These are phyloP conservation scores for Leccinum solheimii DNA, from an alignment of 1,284 basidiomycete species.

Conservation along the genomic window DNA sequence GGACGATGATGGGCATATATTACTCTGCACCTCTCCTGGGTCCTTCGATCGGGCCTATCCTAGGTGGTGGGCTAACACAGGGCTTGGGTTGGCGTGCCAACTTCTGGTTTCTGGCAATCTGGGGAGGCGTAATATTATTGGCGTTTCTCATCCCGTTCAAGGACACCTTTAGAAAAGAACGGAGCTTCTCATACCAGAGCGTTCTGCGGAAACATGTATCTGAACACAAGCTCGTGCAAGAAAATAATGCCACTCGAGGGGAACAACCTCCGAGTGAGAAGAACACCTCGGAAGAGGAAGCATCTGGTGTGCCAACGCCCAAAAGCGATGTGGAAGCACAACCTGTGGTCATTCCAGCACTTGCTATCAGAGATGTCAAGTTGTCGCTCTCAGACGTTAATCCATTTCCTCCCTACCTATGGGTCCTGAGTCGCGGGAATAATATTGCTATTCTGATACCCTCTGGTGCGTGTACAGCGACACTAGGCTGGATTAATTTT, in stretches of 20 bases:
- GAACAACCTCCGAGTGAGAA: slow-evolving; percentile 11
- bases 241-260: slow-evolving; percentile 13
- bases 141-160: slow-evolving; percentile 71
- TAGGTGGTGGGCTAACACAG: slow-evolving; percentile 70
- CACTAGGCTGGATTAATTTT: slow-evolving; percentile 45
- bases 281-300: not conserved
- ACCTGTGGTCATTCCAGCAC: not conserved
- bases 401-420: slow-evolving; percentile 23
- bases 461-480: slow-evolving; percentile 19
- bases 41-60: slow-evolving; percentile 68
- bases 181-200: slow-evolving; percentile 63
- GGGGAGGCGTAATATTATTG: slow-evolving; percentile 55
- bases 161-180: slow-evolving; percentile 80
- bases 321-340: slow-evolving; percentile 27
- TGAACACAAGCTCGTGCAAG: slow-evolving; percentile 1
- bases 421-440: slow-evolving; percentile 17
- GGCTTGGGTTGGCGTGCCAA: slow-evolving; percentile 76
- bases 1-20: slow-evolving; percentile 80
- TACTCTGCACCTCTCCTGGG: slow-evolving; percentile 66
- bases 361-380: slow-evolving; percentile 38
- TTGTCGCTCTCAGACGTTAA: slow-evolving; percentile 26
- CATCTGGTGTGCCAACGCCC: not conserved
- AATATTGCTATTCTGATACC: slow-evolving; percentile 20
- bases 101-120: slow-evolving; percentile 80
- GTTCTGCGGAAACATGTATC: slow-evolving; percentile 42